phyloP scores from a whole-genome alignment of 768 basidiomycete species.

The Piloderma croceum region DNA sequence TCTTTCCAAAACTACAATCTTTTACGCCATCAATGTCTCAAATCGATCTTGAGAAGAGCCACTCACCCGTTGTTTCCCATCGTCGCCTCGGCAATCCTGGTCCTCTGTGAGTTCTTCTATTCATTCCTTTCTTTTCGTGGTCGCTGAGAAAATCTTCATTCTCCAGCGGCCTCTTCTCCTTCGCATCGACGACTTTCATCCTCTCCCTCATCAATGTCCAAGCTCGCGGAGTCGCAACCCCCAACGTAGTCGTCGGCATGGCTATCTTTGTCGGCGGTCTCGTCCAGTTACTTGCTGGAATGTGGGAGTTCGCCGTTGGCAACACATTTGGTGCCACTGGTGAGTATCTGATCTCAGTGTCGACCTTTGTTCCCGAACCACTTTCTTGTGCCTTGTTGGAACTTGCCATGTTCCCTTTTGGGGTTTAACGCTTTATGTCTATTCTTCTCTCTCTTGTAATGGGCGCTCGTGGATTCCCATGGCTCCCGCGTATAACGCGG shows the following conservation, averaged over 20 bases:
- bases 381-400: no score
- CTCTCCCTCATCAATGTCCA: constrained; percentile 68
- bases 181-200: constrained; percentile 80
- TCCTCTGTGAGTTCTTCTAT: constrained; percentile 22
- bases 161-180: constrained; percentile 69
- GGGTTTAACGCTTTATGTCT: no score
- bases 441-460: no score
- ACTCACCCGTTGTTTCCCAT: not conserved
- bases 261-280: constrained; percentile 81
- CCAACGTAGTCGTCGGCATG: constrained; percentile 83
- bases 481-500: no score
- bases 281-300: constrained; percentile 80
- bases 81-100: constrained; percentile 3
- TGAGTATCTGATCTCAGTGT: no score
- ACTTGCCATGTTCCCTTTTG: no score
- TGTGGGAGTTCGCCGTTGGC: constrained; percentile 77
- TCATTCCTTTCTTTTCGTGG: not conserved
- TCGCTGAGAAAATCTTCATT: not conserved
- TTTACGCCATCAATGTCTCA: not conserved
- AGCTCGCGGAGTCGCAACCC: constrained; percentile 44
- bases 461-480: no score
- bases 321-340: constrained; percentile 72
- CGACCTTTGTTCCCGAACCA: no score
- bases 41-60: not conserved
- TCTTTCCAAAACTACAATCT: no score